phyloP scores from a whole-genome alignment of 352 stramenopile species.

The Thraustochytrium sp. region DNA sequence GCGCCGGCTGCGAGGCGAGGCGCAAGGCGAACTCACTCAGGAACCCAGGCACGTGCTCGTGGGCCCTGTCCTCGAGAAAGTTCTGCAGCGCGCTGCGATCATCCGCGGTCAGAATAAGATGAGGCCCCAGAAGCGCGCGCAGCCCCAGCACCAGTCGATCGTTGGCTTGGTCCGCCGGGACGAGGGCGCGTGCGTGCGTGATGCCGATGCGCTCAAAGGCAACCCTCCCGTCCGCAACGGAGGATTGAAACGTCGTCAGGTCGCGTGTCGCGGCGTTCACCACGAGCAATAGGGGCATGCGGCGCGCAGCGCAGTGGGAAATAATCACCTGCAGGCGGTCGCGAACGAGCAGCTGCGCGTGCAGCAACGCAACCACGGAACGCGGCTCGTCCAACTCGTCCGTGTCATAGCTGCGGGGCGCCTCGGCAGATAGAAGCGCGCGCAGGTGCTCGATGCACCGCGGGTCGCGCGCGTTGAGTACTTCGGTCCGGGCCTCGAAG shows the following conservation, averaged over 20 bases:
- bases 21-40: slow-evolving; percentile 35
- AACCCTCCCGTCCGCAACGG: neutral
- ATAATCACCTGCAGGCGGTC: slow-evolving; percentile 28
- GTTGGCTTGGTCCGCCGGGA: neutral
- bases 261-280: slow-evolving; percentile 32
- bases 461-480: slow-evolving; percentile 21
- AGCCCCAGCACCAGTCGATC: slow-evolving; percentile 10
- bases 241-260: slow-evolving; percentile 14
- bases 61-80: slow-evolving; percentile 1
- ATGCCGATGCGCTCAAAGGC: slow-evolving; percentile 17
- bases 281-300: slow-evolving; percentile 17
- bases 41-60: neutral
- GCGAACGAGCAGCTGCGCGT: slow-evolving; percentile 29
- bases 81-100: neutral
- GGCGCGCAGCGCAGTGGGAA: neutral
- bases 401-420: too few species aligned
- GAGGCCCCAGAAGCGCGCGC: slow-evolving; percentile 8
- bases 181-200: slow-evolving; percentile 19
- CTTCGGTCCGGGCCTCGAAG: neutral
- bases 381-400: too few species aligned
- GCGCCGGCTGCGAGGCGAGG: neutral
- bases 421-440: neutral
- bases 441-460: slow-evolving; percentile 33
- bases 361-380: slow-evolving; percentile 2
- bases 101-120: neutral